Conservation (phyloP, 495 filamentous ascomycete genomes). For the Talaromyces proteolyticus region DNA sequence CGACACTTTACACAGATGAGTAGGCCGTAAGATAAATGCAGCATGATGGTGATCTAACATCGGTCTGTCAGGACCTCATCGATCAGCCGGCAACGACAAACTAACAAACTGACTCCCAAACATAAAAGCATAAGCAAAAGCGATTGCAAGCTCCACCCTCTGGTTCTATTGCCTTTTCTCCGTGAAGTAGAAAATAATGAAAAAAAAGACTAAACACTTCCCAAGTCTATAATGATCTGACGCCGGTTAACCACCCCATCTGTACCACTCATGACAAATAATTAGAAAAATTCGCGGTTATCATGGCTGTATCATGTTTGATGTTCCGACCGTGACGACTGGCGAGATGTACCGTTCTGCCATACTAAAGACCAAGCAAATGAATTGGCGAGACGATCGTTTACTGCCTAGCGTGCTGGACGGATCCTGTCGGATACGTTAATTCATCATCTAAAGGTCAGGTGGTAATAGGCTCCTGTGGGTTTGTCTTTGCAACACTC, state of each 20-base stretch:
- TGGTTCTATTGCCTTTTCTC: not conserved
- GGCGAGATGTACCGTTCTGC: not conserved
- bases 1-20: not conserved
- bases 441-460: constrained; percentile 3
- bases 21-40: not conserved
- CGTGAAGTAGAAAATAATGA: not conserved
- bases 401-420: constrained; percentile 41
- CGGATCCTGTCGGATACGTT: constrained; percentile 25
- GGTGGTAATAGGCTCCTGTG: constrained; percentile 6
- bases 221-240: constrained; percentile 1
- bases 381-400: too few species aligned
- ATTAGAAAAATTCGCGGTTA: not conserved
- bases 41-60: too few species aligned
- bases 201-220: not conserved
- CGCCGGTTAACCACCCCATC: not conserved
- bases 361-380: too few species aligned
- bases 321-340: not conserved
- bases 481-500: constrained; percentile 3
- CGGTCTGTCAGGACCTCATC: too few species aligned
- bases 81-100: too few species aligned
- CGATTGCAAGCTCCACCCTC: not conserved
- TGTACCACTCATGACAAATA: not conserved
- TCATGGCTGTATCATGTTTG: not conserved
- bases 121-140: not conserved
- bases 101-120: too few species aligned